Percentiles rank a stretch among this genome's conserved stretches.
These are phyloP conservation scores for Hirschioporus abietinus DNA, from an alignment of 768 basidiomycete species.

Conservation along the genomic window DNA sequence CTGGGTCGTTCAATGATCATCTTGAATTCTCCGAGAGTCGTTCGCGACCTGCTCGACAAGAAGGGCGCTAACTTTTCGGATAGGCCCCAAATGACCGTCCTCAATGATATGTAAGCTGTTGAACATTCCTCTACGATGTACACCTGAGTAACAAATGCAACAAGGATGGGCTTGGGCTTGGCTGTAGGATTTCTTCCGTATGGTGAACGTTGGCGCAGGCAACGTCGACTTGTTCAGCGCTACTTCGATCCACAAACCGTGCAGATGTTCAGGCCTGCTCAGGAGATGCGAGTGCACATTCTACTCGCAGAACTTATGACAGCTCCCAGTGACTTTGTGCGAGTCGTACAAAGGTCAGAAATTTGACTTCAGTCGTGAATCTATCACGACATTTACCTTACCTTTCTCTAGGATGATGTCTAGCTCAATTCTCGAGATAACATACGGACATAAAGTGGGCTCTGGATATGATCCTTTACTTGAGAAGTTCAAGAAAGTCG, in stretches of 20 bases:
- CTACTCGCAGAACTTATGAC: slow-evolving; percentile 2
- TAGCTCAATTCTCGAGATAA: slow-evolving; percentile 25
- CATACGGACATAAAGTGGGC: slow-evolving; percentile 26
- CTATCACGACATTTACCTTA: neutral
- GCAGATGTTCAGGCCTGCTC: slow-evolving; percentile 4
- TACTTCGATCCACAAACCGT: slow-evolving; percentile 17
- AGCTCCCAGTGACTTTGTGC: slow-evolving; percentile 2
- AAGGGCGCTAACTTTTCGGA: slow-evolving; percentile 22
- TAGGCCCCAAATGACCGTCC: slow-evolving; percentile 14
- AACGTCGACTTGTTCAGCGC: slow-evolving; percentile 22
- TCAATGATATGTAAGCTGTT: slow-evolving; percentile 10
- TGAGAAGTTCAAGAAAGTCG: slow-evolving; percentile 22
- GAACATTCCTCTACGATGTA: slow-evolving; percentile 3
- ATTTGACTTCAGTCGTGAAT: neutral
- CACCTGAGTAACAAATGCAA: neutral
- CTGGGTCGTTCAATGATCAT: slow-evolving; percentile 18
- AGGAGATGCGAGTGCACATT: neutral
- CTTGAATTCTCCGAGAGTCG: slow-evolving; percentile 16
- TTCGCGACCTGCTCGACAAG: slow-evolving; percentile 23
- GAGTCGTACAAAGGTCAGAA: no score
- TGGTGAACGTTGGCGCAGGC: slow-evolving; percentile 19
- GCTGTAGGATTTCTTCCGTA: slow-evolving; percentile 18
- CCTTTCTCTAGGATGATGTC: slow-evolving; percentile 21
- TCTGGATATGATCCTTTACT: slow-evolving; percentile 25
- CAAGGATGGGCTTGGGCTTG: slow-evolving; percentile 15